These are phyloP conservation scores for Aspergillus cristatus DNA, from an alignment of 495 filamentous ascomycete species.

Conservation along the genomic window DNA sequence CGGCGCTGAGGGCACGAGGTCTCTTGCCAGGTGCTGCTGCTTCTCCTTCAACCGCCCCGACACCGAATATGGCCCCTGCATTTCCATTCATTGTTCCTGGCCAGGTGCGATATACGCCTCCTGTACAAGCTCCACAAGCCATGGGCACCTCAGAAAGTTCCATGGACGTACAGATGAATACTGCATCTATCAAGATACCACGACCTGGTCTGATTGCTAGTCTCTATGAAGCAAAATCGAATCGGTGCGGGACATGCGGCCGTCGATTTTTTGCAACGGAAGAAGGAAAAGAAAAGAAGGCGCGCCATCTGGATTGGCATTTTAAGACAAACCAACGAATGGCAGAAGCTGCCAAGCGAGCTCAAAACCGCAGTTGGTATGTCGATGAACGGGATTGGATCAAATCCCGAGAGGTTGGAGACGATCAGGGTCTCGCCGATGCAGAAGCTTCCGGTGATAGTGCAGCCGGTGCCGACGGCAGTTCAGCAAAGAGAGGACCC, in stretches of 20 bases:
- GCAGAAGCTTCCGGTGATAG: conserved; percentile 28
- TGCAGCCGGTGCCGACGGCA: conserved; percentile 23
- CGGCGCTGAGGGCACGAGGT: conserved; percentile 37
- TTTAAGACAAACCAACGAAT: conserved; percentile 88
- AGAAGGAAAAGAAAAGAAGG: conserved; percentile 73
- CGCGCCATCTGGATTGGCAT: conserved; percentile 96
- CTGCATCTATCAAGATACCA: conserved; percentile 69
- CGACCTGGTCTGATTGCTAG: conserved; percentile 61
- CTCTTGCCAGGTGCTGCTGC: conserved; percentile 34
- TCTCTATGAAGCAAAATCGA: conserved; percentile 70
- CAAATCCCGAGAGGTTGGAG: conserved; percentile 63
- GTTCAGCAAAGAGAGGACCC: conserved; percentile 44
- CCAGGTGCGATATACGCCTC: conserved; percentile 28
- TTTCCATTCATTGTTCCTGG: conserved; percentile 37
- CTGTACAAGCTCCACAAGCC: conserved; percentile 20
- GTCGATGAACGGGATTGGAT: conserved; percentile 94
- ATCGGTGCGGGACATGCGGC: conserved; percentile 85
- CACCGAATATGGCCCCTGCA: conserved; percentile 13
- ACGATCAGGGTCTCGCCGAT: conserved; percentile 43
- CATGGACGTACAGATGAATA: conserved; percentile 58
- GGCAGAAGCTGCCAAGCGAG: conserved; percentile 68
- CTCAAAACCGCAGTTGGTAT: conserved; percentile 86
- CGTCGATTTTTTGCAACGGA: conserved; percentile 71
- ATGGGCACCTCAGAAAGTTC: conserved; percentile 21
- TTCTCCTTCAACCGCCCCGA: conserved; percentile 14